phyloP scores from a whole-genome alignment of 2,329 filamentous ascomycete species.

The Trichocomaceae sp. region DNA sequence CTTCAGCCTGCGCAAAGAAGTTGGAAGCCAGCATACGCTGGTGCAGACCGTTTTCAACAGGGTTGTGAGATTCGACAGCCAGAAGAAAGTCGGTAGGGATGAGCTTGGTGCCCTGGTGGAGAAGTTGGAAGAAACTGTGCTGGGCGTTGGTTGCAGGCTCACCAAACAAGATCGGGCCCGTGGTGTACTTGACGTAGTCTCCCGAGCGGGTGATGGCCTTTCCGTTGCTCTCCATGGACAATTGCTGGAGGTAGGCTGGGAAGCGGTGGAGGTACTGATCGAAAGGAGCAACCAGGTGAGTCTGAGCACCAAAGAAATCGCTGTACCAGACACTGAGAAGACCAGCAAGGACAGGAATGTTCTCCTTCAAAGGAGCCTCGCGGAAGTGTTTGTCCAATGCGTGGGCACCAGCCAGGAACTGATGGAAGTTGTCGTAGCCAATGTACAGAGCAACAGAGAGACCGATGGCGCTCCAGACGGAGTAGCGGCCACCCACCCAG shows the following conservation, averaged over 20 bases:
- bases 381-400: slow-evolving; percentile 99
- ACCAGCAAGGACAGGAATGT: slow-evolving; percentile 88
- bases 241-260: slow-evolving; percentile 96
- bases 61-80: slow-evolving; percentile 94
- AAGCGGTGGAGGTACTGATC: slow-evolving; percentile 99
- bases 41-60: slow-evolving; percentile 83
- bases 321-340: slow-evolving; percentile 97
- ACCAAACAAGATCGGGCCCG: slow-evolving; percentile 90
- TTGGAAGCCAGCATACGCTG: slow-evolving; percentile 59
- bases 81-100: slow-evolving; percentile 98
- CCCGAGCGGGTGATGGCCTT: slow-evolving; percentile 90
- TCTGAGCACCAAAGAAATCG: slow-evolving; percentile 97
- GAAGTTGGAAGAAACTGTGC: slow-evolving; percentile 99
- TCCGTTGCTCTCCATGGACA: slow-evolving; percentile 99
- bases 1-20: slow-evolving; percentile 46
- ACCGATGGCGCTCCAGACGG: slow-evolving; percentile 97
- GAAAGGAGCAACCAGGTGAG: slow-evolving; percentile 93
- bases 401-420: slow-evolving; percentile 90
- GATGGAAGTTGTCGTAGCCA: slow-evolving; percentile 94
- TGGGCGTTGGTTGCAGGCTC: slow-evolving; percentile 98
- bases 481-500: slow-evolving; percentile 98
- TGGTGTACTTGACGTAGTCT: slow-evolving; percentile 92
- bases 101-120: slow-evolving; percentile 98
- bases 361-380: slow-evolving; percentile 81
- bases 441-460: slow-evolving; percentile 91